phyloP scores from a whole-genome alignment of 495 filamentous ascomycete genomes.

The Penicillium nucicola region DNA sequence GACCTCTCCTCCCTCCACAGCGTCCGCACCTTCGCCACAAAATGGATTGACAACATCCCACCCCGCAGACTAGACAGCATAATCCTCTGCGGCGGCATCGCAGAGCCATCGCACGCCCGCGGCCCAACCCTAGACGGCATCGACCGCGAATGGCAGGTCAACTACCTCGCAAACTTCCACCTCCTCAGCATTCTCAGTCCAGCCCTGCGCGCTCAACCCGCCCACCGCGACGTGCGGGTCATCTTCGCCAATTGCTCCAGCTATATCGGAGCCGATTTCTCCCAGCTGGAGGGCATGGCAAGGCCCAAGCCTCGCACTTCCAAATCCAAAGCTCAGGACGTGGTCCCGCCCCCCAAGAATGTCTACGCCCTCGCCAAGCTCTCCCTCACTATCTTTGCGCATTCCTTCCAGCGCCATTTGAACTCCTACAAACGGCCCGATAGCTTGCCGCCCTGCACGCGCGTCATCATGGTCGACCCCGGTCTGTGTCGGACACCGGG shows the following conservation, averaged over 20 bases:
- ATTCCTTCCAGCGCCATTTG: slow-evolving; percentile 85
- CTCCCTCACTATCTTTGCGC: slow-evolving; percentile 81
- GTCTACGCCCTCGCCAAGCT: slow-evolving; percentile 85
- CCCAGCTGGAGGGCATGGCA: slow-evolving; percentile 45
- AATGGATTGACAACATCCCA: slow-evolving; percentile 95
- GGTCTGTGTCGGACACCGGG: slow-evolving; percentile 82
- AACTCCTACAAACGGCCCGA: slow-evolving; percentile 80
- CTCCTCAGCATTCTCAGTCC: slow-evolving; percentile 86
- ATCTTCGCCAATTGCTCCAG: slow-evolving; percentile 82
- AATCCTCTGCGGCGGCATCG: slow-evolving; percentile 75
- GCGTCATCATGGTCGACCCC: slow-evolving; percentile 82
- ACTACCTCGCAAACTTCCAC: slow-evolving; percentile 95
- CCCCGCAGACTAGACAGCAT: slow-evolving; percentile 91
- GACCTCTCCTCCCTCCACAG: slow-evolving; percentile 84
- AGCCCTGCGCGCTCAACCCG: slow-evolving; percentile 81
- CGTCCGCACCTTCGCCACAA: slow-evolving; percentile 91
- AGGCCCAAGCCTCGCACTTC: slow-evolving; percentile 7
- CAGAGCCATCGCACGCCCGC: slow-evolving; percentile 55
- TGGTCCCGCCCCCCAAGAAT: slow-evolving; percentile 13
- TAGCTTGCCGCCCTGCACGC: slow-evolving; percentile 70
- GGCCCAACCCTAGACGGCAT: slow-evolving; percentile 69
- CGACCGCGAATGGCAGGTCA: slow-evolving; percentile 87
- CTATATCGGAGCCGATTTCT: slow-evolving; percentile 68
- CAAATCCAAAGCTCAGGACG: slow-evolving; percentile 8
- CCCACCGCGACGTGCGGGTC: slow-evolving; percentile 88